These are phyloP conservation scores for Chalaropsis ovoidea DNA, from an alignment of 2,329 filamentous ascomycete species.

Conservation along the genomic window DNA sequence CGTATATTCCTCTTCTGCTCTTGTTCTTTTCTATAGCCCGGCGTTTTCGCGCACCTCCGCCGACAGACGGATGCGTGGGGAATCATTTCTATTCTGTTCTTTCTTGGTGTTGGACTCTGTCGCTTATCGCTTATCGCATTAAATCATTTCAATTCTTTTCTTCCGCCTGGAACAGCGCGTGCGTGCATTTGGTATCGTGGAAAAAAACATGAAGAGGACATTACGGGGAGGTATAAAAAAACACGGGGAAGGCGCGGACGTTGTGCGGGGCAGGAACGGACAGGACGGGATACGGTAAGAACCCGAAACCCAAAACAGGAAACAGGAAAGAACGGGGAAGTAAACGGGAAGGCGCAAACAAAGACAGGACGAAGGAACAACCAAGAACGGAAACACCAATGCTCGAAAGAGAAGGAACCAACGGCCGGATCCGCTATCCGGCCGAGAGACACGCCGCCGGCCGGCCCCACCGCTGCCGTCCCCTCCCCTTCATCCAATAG, in stretches of 20 bases:
- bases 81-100: conserved; percentile 5
- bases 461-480: not conserved
- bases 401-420: too few species aligned
- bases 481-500: not conserved
- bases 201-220: not conserved
- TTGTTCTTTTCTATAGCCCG: conserved; percentile 8
- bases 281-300: too few species aligned
- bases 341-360: too few species aligned
- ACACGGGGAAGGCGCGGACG: not conserved
- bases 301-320: too few species aligned
- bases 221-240: not conserved
- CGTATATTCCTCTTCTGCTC: not conserved
- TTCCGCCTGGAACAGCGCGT: not conserved
- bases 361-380: too few species aligned
- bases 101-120: not conserved
- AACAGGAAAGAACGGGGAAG: too few species aligned
- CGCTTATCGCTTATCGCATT: not conserved
- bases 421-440: too few species aligned
- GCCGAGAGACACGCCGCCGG: too few species aligned
- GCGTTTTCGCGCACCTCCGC: not conserved
- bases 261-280: too few species aligned
- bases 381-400: too few species aligned
- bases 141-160: not conserved
- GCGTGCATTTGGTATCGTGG: not conserved
- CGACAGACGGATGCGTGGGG: not conserved